phyloP scores from a whole-genome alignment of 176 grass and related monocot species.

The Olyra latifolia region DNA sequence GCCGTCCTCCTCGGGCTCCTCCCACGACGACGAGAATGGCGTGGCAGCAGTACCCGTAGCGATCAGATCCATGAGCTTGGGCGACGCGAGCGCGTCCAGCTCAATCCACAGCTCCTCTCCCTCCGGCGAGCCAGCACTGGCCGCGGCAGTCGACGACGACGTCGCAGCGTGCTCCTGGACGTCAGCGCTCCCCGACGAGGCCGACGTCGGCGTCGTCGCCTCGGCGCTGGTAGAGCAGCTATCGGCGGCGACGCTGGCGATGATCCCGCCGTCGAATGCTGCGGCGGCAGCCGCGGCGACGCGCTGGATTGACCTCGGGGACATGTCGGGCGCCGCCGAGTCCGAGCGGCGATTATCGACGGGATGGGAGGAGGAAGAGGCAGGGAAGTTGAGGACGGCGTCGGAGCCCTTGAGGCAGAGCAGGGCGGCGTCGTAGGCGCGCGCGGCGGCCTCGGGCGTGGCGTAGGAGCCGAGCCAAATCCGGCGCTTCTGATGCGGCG shows the following conservation, averaged over 20 bases:
- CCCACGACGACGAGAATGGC: constrained; percentile 40
- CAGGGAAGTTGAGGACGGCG: constrained; percentile 82
- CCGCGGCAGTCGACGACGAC: constrained; percentile 13
- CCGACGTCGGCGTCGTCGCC: constrained; percentile 13
- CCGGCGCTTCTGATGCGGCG: constrained; percentile 83
- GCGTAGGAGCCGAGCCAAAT: constrained; percentile 97
- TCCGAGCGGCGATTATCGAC: not conserved
- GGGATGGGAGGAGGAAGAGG: constrained; percentile 10
- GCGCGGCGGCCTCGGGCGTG: constrained; percentile 78
- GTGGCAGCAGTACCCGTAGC: not conserved
- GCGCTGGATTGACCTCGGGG: constrained; percentile 81
- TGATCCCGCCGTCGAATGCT: not conserved
- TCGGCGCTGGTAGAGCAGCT: constrained; percentile 38
- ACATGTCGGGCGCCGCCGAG: constrained; percentile 35
- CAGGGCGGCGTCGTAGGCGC: constrained; percentile 90
- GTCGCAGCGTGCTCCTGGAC: constrained; percentile 24
- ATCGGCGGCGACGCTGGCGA: constrained; percentile 18
- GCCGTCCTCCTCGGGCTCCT: constrained; percentile 61
- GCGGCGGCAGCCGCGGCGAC: constrained; percentile 64
- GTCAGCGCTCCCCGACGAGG: constrained; percentile 7
- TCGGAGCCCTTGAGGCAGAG: constrained; percentile 83
- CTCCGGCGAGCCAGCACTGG: constrained; percentile 13
- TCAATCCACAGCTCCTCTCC: constrained; percentile 45
- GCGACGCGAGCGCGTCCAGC: constrained; percentile 42
- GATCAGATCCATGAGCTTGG: constrained; percentile 48